Conservation (phyloP, 1,284 basidiomycete genomes). For the Somion occarium region DNA sequence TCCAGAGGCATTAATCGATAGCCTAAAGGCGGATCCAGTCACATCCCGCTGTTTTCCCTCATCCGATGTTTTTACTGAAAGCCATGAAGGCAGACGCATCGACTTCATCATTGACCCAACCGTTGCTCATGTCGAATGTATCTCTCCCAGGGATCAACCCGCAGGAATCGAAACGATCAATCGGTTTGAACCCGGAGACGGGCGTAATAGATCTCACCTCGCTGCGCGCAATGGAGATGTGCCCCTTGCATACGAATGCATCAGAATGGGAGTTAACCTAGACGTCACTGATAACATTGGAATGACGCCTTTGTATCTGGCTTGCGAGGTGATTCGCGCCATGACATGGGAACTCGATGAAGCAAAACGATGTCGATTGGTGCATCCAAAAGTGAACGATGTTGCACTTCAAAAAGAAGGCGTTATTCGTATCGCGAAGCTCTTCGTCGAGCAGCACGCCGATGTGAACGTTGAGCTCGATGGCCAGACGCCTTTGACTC, state of each 20-base stretch:
- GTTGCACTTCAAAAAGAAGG: not conserved
- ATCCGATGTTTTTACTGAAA: not conserved
- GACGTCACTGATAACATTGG: conserved; percentile 12
- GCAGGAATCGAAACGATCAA: not conserved
- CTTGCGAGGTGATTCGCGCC: conserved; percentile 3
- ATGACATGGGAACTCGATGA: not conserved
- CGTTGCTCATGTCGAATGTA: not conserved
- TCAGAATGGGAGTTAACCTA: conserved; percentile 15
- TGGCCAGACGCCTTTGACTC: conserved; percentile 8
- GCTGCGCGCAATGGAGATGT: conserved; percentile 13
- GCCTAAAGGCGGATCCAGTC: not conserved
- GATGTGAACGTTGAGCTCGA: conserved; percentile 9
- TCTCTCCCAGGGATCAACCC: not conserved
- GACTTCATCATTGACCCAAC: not conserved
- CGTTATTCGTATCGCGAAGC: conserved; percentile 5
- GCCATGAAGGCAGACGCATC: not conserved
- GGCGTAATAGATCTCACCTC: conserved; percentile 8
- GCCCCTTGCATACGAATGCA: conserved; percentile 15
- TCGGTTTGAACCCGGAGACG: not conserved
- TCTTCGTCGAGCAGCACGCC: conserved; percentile 13
- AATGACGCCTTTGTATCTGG: conserved; percentile 13
- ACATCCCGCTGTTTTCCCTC: not conserved
- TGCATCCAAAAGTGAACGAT: not conserved
- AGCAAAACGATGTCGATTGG: not conserved
- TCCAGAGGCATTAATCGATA: not conserved